Conservation (phyloP, 176 grass and related monocot species). For the Musa beccarii region DNA sequence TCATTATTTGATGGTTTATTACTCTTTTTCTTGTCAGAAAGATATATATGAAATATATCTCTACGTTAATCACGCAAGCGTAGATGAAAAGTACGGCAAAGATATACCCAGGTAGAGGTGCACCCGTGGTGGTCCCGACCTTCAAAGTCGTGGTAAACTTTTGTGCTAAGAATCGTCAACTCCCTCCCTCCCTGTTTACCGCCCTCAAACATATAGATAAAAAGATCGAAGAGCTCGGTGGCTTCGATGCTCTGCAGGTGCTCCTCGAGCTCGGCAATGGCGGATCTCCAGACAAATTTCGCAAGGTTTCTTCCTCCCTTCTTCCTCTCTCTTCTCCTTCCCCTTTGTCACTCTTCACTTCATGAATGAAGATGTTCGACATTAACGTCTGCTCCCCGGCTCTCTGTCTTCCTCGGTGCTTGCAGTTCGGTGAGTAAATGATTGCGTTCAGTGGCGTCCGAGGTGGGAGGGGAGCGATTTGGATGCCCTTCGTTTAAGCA, state of each 20-base stretch:
- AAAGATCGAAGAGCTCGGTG: not conserved
- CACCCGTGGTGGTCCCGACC: too few species aligned
- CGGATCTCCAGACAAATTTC: not conserved
- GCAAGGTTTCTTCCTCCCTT: not conserved
- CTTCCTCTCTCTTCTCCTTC: not conserved
- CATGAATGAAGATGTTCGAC: too few species aligned
- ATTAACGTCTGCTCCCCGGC: not conserved
- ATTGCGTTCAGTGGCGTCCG: not conserved
- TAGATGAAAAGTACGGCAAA: too few species aligned
- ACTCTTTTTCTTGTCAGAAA: not conserved
- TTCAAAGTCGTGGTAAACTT: too few species aligned
- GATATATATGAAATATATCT: not conserved
- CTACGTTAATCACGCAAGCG: not conserved
- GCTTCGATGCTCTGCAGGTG: not conserved
- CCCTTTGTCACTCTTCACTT: not conserved
- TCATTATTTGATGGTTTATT: not conserved
- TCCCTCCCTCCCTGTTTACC: not conserved
- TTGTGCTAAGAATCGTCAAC: too few species aligned
- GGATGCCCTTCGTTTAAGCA: not conserved
- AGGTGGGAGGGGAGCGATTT: too few species aligned
- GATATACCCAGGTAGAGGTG: too few species aligned
- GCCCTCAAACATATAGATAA: not conserved
- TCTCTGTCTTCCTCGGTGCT: not conserved
- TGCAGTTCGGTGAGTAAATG: constrained; percentile 1
- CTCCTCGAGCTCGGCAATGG: not conserved